Evolutionary conservation across 441 rosid genomes (phyloP), one percentile per base, ranked within the genome.

Genomic region (Euphorbia celastroides): DNA sequence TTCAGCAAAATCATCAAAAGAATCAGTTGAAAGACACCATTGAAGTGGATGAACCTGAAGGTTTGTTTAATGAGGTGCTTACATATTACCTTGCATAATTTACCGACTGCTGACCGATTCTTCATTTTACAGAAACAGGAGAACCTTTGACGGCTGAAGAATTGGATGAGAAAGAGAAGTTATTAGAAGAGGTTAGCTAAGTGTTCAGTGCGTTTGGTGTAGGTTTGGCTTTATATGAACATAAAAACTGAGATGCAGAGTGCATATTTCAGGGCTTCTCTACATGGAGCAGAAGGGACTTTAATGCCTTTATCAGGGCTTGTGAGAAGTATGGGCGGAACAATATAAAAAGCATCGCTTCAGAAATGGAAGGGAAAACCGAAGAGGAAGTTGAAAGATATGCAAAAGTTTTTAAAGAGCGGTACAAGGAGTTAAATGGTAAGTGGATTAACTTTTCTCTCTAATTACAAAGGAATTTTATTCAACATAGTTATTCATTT

Each of bases 21-120:
- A 94, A 83, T 78, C 98, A 92, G 82, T 31, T 88, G 78, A 94
- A 94, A 79, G 99, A 89, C 71, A 70, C 96, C 30, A 86, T 94
- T 77, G 98, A 94, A 11, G 98, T 88, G 25, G 99, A 94, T 70
- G 99, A 94, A 72, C 92, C 97, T 75, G 99, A 95, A 88, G 99
- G 99, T 94, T 57, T 54, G 74, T 72, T 36, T 28, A 5, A 25
- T 8, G 7, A 22, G 23, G 1, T 59, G 42, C 1, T 31, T 57
- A n/a, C 16, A 17, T 23, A 48, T 22, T 36, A 22, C 27, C 10
- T 25, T 13, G 13, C 32, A 28, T 41, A 36, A 54, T 50, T 65
- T 27, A 50, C 55, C 11, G 62, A 14, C 28, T 68, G 69, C 70
- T 83, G 66, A 78, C 63, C 38, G 20, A 42, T 68, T 74, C 1